phyloP scores from a whole-genome alignment of 140 eudicot genomes.

The Erigeron philadelphicus region DNA sequence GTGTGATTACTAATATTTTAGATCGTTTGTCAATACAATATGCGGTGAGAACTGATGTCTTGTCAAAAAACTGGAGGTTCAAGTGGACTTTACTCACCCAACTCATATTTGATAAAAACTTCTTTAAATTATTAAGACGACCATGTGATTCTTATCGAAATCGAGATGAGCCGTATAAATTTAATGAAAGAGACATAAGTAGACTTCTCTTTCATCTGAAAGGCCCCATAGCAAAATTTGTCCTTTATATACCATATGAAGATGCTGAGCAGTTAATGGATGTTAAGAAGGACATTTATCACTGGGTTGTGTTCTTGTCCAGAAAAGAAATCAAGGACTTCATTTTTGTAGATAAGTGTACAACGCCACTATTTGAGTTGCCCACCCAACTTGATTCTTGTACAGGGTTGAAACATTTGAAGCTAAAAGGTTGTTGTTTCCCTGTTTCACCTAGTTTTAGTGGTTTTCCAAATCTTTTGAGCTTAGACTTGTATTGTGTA shows the following conservation, averaged over 20 bases:
- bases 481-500: too few relatives aligned
- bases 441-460: not conserved
- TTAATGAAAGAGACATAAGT: not conserved
- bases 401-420: slow-evolving; percentile 11
- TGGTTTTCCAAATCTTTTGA: too few relatives aligned
- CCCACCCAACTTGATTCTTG: slow-evolving; percentile 19
- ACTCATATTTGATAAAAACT: not conserved
- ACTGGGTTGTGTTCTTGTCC: slow-evolving; percentile 14
- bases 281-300: not conserved
- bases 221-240: slow-evolving; percentile 9
- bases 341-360: not conserved
- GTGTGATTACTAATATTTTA: not conserved
- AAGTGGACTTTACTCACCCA: not conserved
- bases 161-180: too few relatives aligned
- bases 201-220: slow-evolving; percentile 4
- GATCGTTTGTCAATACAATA: not conserved
- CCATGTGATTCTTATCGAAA: not conserved
- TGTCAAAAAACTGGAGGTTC: not conserved
- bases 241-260: not conserved
- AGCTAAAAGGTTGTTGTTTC: not conserved
- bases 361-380: not conserved
- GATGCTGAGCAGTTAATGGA: not conserved
- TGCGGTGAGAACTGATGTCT: not conserved
- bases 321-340: slow-evolving; percentile 12
- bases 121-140: not conserved